Evolutionary conservation across 2,329 filamentous ascomycete species (phyloP).

Genomic region (Diaporthe eres): DNA sequence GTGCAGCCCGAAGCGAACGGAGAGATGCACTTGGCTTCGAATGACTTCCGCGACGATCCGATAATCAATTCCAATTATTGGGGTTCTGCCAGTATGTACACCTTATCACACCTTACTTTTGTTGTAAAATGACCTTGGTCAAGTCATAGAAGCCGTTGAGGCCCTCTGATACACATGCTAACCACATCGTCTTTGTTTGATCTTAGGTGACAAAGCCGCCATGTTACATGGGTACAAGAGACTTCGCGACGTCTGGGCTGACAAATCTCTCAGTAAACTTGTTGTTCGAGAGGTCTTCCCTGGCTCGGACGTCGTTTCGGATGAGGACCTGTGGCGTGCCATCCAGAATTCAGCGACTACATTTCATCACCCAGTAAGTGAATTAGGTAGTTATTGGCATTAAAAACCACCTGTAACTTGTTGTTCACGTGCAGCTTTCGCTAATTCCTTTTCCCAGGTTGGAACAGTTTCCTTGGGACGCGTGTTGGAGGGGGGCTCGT

Average conservation of each 20-base stretch:
- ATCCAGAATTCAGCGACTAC: constrained; percentile 13
- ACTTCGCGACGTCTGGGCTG: neutral
- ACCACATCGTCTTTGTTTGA: neutral
- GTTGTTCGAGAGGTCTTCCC: neutral
- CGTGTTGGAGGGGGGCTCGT: neutral
- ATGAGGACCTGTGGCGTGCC: neutral
- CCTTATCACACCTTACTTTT: neutral
- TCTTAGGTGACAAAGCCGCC: constrained; percentile 3
- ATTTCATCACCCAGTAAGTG: constrained; percentile 6
- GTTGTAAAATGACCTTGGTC: neutral
- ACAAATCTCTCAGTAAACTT: neutral
- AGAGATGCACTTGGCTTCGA: constrained; percentile 2
- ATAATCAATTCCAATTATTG: constrained; percentile 8
- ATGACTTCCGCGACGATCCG: constrained; percentile 11
- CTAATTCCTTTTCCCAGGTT: neutral
- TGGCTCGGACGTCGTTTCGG: neutral
- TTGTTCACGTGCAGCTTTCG: neutral
- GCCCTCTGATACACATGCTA: neutral
- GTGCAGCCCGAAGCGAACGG: constrained; percentile 8
- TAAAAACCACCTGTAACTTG: neutral
- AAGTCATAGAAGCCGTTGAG: neutral
- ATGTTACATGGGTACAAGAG: constrained; percentile 4
- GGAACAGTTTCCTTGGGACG: neutral
- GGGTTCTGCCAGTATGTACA: neutral
- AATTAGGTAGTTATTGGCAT: too few species aligned